A percentile compares a stretch with the other conserved stretches of the same genome.
Evolutionary conservation across 352 stramenopile genomes (phyloP).

Genomic region (Phytophthora pluvialis): DNA sequence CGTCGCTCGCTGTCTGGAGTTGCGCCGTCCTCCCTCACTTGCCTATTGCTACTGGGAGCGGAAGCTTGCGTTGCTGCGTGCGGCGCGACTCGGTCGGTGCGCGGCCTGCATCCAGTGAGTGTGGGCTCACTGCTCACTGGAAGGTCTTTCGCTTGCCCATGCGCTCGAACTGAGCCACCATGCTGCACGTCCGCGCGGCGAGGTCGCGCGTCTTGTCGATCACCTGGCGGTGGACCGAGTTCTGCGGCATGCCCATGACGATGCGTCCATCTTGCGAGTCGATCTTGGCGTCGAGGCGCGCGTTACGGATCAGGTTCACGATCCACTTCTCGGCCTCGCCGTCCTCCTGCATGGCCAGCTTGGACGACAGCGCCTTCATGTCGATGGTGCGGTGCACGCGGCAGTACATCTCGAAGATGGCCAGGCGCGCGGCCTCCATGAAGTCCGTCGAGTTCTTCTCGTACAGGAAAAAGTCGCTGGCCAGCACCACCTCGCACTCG

Average conservation of each 20-base stretch:
- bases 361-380: slow-evolving; percentile 96
- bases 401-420: slow-evolving; percentile 99
- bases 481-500: slow-evolving; percentile 95
- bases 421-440: slow-evolving; percentile 97
- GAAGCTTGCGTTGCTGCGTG: slow-evolving; percentile 18
- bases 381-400: slow-evolving; percentile 99
- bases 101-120: slow-evolving; percentile 24
- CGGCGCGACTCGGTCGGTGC: slow-evolving; percentile 25
- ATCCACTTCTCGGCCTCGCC: slow-evolving; percentile 99
- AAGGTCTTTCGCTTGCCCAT: slow-evolving; percentile 84
- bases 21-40: slow-evolving; percentile 12
- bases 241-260: slow-evolving; percentile 95
- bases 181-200: slow-evolving; percentile 91
- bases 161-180: slow-evolving; percentile 87
- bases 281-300: slow-evolving; percentile 98
- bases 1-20: slow-evolving; percentile 3
- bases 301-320: slow-evolving; percentile 98
- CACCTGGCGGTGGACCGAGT: slow-evolving; percentile 96
- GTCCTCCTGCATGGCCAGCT: slow-evolving; percentile 96
- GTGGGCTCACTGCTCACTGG: slow-evolving; percentile 42
- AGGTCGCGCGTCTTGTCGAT: slow-evolving; percentile 98
- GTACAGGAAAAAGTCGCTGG: slow-evolving; percentile 98
- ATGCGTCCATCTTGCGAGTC: slow-evolving; percentile 97
- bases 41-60: slow-evolving; percentile 20
- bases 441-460: slow-evolving; percentile 97